Evolutionary conservation across 345 rosid species (phyloP).

Genomic region (Excoecaria cochinchinensis): DNA sequence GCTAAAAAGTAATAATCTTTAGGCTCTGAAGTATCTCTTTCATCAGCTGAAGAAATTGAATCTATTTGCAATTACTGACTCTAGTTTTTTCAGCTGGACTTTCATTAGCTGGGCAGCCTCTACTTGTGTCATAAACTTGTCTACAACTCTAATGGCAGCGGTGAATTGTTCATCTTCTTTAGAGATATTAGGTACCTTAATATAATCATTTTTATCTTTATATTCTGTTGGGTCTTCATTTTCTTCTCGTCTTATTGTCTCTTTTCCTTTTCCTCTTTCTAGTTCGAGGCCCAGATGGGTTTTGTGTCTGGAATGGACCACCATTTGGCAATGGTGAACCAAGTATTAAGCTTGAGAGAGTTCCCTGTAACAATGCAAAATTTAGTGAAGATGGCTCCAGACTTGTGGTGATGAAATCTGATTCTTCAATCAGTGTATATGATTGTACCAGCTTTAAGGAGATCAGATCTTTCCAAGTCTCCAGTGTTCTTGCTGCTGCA

Average conservation of each 20-base stretch:
- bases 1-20: neutral
- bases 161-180: constrained; percentile 45
- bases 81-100: neutral
- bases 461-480: constrained; percentile 56
- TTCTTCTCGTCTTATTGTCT: neutral
- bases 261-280: neutral
- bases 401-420: constrained; percentile 61
- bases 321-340: constrained; percentile 69
- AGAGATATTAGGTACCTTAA: constrained; percentile 67
- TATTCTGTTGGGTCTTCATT: neutral
- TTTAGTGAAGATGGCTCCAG: constrained; percentile 78
- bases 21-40: no score
- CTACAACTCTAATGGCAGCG: constrained; percentile 27
- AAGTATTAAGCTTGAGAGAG: constrained; percentile 50
- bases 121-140: neutral
- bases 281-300: constrained; percentile 84
- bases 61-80: neutral
- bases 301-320: constrained; percentile 79
- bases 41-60: no score
- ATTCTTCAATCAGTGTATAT: constrained; percentile 53
- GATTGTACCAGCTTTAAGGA: constrained; percentile 57
- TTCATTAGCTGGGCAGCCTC: neutral
- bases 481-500: constrained; percentile 54
- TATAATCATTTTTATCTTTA: neutral
- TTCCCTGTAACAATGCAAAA: constrained; percentile 55